phyloP scores from a whole-genome alignment of 345 rosid genomes.

The Linum tenue region DNA sequence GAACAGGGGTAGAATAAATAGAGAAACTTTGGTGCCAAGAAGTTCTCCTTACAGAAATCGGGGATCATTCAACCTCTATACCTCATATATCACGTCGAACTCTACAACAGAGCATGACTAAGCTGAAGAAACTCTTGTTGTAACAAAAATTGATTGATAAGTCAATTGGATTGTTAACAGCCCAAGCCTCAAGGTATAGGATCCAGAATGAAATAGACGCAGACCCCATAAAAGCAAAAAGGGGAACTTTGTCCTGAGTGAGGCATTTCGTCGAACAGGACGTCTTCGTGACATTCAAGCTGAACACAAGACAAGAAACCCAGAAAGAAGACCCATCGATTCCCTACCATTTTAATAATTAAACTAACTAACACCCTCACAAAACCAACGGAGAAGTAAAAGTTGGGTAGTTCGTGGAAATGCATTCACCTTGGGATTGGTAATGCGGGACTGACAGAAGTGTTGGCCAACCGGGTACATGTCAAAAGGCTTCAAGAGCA shows the following conservation, averaged over 20 bases:
- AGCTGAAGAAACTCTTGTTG: too few relatives aligned
- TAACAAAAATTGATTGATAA: too few relatives aligned
- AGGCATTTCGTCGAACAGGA: conserved; percentile 4
- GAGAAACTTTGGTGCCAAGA: too few relatives aligned
- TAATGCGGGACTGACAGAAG: conserved; percentile 25
- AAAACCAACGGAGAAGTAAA: not conserved
- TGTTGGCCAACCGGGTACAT: conserved; percentile 37
- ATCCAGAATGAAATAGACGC: not conserved
- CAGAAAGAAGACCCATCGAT: not conserved
- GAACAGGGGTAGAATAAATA: too few relatives aligned
- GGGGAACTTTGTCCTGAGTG: not conserved
- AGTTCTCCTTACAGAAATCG: too few relatives aligned
- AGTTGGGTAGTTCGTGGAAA: not conserved
- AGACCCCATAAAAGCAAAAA: not conserved
- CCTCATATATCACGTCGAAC: too few relatives aligned
- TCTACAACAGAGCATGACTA: too few relatives aligned
- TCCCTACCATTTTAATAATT: too few relatives aligned
- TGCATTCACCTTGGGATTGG: conserved; percentile 38
- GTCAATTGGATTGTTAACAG: not conserved
- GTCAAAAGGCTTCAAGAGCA: conserved; percentile 71
- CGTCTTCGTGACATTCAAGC: not conserved
- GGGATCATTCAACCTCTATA: too few relatives aligned
- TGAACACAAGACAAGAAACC: not conserved
- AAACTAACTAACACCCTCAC: not conserved
- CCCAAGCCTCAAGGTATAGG: not conserved